phyloP scores from a whole-genome alignment of 257 asterid species.

The Solanum pinnatisectum region DNA sequence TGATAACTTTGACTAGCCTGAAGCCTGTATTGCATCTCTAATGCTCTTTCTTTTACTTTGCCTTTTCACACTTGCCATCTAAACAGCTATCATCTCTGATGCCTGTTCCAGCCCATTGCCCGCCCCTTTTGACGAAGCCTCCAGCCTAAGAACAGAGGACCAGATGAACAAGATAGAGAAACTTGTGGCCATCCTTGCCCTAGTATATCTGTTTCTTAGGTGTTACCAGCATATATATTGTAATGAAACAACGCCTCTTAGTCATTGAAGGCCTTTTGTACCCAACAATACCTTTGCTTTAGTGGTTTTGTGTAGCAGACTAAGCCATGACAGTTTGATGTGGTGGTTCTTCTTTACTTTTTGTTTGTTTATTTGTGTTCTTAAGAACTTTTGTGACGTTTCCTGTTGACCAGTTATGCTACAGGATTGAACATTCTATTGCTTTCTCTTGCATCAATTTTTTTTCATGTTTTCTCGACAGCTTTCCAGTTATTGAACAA shows the following conservation, averaged over 20 bases:
- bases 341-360: not conserved
- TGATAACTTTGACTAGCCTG: constrained; percentile 4
- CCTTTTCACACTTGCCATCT: constrained; percentile 9
- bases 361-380: not conserved
- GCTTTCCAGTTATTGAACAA: not conserved
- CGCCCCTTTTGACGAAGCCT: constrained; percentile 24
- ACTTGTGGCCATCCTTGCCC: constrained; percentile 7
- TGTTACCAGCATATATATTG: not conserved
- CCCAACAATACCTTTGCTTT: constrained; percentile 1
- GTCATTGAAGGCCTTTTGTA: constrained; percentile 15
- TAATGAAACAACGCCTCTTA: not conserved
- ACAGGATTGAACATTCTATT: not conserved
- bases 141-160: constrained; percentile 28
- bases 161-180: constrained; percentile 21
- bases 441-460: not conserved
- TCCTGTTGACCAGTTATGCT: not conserved
- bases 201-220: constrained; percentile 6
- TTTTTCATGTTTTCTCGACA: constrained; percentile 1
- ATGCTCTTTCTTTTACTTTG: constrained; percentile 5
- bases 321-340: not conserved
- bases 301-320: not conserved
- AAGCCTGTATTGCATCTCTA: constrained; percentile 9
- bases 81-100: constrained; percentile 31
- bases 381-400: not conserved
- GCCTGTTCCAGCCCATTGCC: constrained; percentile 16